Conservation (phyloP, 2,329 filamentous ascomycete species). For the Cercospora brassicicola region DNA sequence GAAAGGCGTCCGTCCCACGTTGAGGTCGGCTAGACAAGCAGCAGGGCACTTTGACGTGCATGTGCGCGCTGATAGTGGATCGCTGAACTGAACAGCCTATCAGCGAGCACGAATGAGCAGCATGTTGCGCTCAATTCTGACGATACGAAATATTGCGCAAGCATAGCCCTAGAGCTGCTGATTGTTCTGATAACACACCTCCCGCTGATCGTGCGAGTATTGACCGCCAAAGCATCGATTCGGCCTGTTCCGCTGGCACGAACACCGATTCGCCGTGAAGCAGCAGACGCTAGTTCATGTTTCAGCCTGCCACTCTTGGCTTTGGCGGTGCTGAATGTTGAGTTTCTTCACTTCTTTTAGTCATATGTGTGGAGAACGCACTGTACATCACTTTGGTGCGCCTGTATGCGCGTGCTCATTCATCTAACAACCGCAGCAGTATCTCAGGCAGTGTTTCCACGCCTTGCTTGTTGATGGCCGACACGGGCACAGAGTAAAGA, state of each 20-base stretch:
- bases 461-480: constrained; percentile 83
- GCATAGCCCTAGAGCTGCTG: not conserved
- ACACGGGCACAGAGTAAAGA: constrained; percentile 73
- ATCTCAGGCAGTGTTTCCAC: constrained; percentile 72
- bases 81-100: constrained; percentile 3
- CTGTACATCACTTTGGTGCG: not conserved
- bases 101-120: constrained; percentile 6
- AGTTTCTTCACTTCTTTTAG: not conserved
- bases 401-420: constrained; percentile 1
- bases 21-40: constrained; percentile 14
- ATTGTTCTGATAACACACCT: constrained; percentile 9
- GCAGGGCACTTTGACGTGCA: constrained; percentile 15
- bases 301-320: not conserved
- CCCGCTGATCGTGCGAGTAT: not conserved
- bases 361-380: not conserved
- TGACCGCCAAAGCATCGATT: not conserved
- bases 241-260: not conserved
- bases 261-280: not conserved
- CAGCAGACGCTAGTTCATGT: not conserved
- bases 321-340: not conserved
- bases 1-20: constrained; percentile 17
- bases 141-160: not conserved
- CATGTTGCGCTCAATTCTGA: constrained; percentile 9
- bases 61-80: constrained; percentile 8
- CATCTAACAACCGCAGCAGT: constrained; percentile 66